Evolutionary conservation across 306 rosid genomes (phyloP), one percentile per base, ranked within the genome.

Genomic region (Fragaria ananassa): DNA sequence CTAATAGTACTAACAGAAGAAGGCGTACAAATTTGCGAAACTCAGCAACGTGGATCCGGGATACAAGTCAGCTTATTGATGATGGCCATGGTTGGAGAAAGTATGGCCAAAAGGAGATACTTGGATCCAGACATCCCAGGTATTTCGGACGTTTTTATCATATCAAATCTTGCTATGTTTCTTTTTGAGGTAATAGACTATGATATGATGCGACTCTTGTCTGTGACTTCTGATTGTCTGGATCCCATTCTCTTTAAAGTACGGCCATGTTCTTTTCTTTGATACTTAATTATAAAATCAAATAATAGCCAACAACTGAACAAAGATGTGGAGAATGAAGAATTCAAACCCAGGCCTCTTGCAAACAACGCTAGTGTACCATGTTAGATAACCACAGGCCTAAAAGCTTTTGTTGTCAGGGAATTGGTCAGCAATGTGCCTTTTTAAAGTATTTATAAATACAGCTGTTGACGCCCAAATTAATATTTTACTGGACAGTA

Each of bases 71-170:
- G 27, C 65, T 58, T 58, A 27, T 58, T 25, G 65, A 58, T 27
- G 65, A 58, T 10, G 65, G 65, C 8, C 65, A 58, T 27, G 31
- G 37, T 58, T 58, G 65, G 65, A 58, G 65, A 27, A 58, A 58
- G 65, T 58, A 58, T 12, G 65, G 65, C 8, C 35, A 58, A 23
- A 58, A 58, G 65, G 65, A 23, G 65, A 58, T 58, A 58, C 37
- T 58, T 25, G 65, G 65, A 58, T 23, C 65, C 65, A 58, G 17
- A 58, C 29, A 58, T 58, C 65, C 65, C 35, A 58, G 65, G 65
- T 58, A 58, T 12, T 58, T 58, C 0, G 1, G 15, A 25, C 18
- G 27, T 58, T 25, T 57, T 58, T 25, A 25, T 58, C 18, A 25
- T 58, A 21, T 25, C 65, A 58, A 58, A 25, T 58, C 8, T 25